These are phyloP conservation scores for Nicotiana knightiana DNA, from an alignment of 257 asterid genomes.

Conservation along the genomic window DNA sequence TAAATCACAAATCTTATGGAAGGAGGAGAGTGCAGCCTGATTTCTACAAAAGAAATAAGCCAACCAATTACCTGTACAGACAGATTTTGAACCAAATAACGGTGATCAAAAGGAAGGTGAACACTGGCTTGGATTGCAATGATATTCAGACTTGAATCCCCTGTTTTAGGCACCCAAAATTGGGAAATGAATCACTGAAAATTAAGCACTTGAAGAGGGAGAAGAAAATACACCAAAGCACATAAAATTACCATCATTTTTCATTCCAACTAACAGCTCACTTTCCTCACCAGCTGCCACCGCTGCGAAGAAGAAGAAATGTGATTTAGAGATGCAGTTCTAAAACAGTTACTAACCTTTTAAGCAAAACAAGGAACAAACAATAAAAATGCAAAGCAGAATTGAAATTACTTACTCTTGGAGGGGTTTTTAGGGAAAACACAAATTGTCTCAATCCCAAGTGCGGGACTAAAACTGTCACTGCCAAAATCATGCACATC, in stretches of 20 bases:
- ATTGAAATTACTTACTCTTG: constrained; percentile 39
- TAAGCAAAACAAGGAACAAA: not conserved
- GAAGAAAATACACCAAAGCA: not conserved
- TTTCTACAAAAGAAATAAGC: not conserved
- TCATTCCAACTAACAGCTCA: constrained; percentile 82
- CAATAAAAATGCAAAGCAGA: not conserved
- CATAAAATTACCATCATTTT: constrained; percentile 62
- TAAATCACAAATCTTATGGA: not conserved
- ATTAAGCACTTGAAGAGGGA: not conserved
- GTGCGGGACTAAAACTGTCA: constrained; percentile 68
- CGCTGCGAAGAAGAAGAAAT: constrained; percentile 38
- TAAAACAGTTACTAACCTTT: not conserved
- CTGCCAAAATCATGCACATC: constrained; percentile 74
- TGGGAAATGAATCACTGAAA: constrained; percentile 7
- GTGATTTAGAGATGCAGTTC: not conserved
- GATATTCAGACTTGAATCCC: constrained; percentile 57
- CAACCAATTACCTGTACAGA: constrained; percentile 63
- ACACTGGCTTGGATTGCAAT: constrained; percentile 84
- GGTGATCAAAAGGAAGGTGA: constrained; percentile 77
- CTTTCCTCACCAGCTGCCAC: constrained; percentile 81
- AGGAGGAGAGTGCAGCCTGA: not conserved
- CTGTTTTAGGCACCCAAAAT: constrained; percentile 32
- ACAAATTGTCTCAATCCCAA: constrained; percentile 79
- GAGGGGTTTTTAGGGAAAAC: constrained; percentile 88
- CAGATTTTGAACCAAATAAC: constrained; percentile 77